Percentiles rank a stretch among this genome's conserved stretches.
Conservation (phyloP, 208 protist genomes). For the Strigomonas galati region DNA sequence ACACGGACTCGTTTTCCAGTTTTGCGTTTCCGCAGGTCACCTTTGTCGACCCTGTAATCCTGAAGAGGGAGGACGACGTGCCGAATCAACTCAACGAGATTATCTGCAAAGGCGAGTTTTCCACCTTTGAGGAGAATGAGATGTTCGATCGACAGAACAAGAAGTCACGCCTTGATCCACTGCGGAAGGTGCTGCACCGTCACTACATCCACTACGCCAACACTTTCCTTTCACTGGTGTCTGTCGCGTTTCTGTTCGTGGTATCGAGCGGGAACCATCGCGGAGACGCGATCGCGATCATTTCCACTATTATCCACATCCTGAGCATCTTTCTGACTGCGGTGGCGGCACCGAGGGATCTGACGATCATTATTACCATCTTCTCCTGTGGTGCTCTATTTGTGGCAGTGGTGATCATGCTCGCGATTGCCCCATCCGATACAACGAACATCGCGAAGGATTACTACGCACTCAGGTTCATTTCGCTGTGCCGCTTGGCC, state of each 20-base stretch:
- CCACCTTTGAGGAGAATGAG: conserved; percentile 51
- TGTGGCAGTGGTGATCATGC: conserved; percentile 28
- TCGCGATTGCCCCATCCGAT: conserved; percentile 10
- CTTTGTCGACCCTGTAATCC: conserved; percentile 21
- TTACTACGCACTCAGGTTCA: conserved; percentile 50
- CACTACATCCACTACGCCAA: conserved; percentile 40
- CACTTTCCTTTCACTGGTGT: conserved; percentile 34
- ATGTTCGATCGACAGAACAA: conserved; percentile 1
- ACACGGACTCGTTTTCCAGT: conserved; percentile 18
- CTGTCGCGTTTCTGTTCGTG: conserved; percentile 67
- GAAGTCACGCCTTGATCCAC: background rate
- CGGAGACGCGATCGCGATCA: conserved; percentile 19
- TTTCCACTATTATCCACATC: conserved; percentile 40
- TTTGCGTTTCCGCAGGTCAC: conserved; percentile 26
- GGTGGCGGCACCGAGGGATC: conserved; percentile 46
- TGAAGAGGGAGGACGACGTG: conserved; percentile 11
- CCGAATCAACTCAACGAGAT: conserved; percentile 36
- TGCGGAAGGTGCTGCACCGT: background rate
- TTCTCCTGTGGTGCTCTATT: conserved; percentile 30
- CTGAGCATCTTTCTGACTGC: conserved; percentile 43
- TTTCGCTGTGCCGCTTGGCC: conserved; percentile 59
- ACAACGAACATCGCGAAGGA: conserved; percentile 7
- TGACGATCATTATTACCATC: conserved; percentile 44
- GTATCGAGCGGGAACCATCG: conserved; percentile 28
- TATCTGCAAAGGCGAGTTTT: conserved; percentile 56